A percentile compares a stretch with the other conserved stretches of the same genome.
Conservation (phyloP, 805 yeast species). For the Helenozyma rhizophorensis region DNA sequence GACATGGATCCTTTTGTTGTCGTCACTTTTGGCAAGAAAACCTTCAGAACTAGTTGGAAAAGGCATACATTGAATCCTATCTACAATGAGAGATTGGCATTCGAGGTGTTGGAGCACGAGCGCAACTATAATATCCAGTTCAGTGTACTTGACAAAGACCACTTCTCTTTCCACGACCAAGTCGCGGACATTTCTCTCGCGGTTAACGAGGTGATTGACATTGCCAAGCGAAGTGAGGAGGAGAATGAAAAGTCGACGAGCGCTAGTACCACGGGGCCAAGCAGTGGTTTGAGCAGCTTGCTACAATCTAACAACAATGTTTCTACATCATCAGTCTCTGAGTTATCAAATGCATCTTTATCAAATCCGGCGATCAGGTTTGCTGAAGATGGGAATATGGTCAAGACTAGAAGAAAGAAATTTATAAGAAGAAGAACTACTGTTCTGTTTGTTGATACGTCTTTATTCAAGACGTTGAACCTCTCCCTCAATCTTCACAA, state of each 20-base stretch:
- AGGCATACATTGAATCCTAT: conserved; percentile 80
- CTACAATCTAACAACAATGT: neutral
- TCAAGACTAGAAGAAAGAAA: conserved; percentile 25
- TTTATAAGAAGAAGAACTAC: conserved; percentile 29
- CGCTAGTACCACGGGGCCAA: neutral
- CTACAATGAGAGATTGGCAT: conserved; percentile 74
- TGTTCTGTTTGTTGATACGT: conserved; percentile 31
- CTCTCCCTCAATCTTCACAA: conserved; percentile 30
- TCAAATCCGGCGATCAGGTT: conserved; percentile 18
- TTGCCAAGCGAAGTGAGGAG: conserved; percentile 16
- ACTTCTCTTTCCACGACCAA: conserved; percentile 75
- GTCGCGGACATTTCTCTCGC: conserved; percentile 66
- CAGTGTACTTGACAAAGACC: conserved; percentile 79
- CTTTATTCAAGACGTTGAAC: conserved; percentile 39
- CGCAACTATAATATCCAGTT: conserved; percentile 61
- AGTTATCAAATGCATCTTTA: conserved; percentile 5
- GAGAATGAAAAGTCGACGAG: conserved; percentile 1
- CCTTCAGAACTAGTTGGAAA: conserved; percentile 80
- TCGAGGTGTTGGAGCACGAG: conserved; percentile 71
- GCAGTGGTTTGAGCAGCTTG: neutral
- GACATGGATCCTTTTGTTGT: conserved; percentile 98
- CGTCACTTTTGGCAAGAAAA: conserved; percentile 82
- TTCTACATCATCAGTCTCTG: conserved; percentile 2
- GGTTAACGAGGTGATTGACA: conserved; percentile 43
- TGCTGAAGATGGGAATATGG: conserved; percentile 27